phyloP scores from a whole-genome alignment of 441 rosid species.

The Gossypium gossypioides region DNA sequence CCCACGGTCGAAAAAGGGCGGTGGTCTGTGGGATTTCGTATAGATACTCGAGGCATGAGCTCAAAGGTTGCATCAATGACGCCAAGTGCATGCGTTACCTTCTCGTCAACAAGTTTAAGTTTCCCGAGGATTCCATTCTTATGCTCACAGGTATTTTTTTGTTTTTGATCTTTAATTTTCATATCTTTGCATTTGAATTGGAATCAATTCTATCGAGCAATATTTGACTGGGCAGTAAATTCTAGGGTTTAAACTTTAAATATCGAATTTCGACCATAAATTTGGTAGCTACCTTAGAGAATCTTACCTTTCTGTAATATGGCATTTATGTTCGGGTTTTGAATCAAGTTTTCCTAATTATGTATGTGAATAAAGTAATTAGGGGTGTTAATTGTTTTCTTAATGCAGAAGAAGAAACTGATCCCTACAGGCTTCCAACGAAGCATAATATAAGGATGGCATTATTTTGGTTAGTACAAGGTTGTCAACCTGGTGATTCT shows the following conservation, averaged over 20 bases:
- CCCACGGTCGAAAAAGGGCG: slow-evolving; percentile 72
- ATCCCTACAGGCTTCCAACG: slow-evolving; percentile 61
- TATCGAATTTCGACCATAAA: neutral
- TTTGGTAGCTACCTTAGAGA: slow-evolving; percentile 2
- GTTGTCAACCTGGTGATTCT: slow-evolving; percentile 81
- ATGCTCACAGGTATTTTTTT: slow-evolving; percentile 62
- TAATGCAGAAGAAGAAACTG: slow-evolving; percentile 78
- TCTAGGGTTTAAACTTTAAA: neutral
- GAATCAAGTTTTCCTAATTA: neutral
- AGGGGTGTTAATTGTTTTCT: neutral
- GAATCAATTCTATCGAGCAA: neutral
- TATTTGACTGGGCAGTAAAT: neutral
- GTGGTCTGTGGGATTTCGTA: slow-evolving; percentile 83
- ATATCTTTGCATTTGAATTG: neutral
- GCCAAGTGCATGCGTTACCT: slow-evolving; percentile 88
- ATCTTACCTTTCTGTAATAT: neutral
- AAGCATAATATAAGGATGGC: slow-evolving; percentile 80
- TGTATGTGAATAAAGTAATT: neutral
- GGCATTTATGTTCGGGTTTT: neutral
- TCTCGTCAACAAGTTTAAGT: slow-evolving; percentile 58
- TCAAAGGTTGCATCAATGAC: slow-evolving; percentile 83
- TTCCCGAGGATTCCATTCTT: slow-evolving; percentile 61
- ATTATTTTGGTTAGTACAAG: slow-evolving; percentile 78
- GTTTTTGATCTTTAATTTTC: neutral
- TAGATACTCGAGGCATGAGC: slow-evolving; percentile 67